Percentiles rank a stretch among this genome's conserved stretches.
Evolutionary conservation across 768 basidiomycete species (phyloP).

Genomic region (Cubamyces sp.): DNA sequence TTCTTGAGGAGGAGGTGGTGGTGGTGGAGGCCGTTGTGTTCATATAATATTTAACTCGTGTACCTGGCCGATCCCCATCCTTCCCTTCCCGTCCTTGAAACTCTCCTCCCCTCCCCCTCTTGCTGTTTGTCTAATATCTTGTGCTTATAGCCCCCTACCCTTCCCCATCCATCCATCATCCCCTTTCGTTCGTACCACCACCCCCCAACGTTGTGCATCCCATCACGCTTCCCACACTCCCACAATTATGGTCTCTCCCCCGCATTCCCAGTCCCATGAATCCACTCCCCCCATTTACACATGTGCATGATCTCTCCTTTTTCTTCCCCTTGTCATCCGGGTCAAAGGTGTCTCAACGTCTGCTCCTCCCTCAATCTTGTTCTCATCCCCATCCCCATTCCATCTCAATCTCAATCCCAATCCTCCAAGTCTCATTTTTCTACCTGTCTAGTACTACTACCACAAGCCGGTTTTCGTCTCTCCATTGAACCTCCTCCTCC

Average conservation of each 20-base stretch:
- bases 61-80: background rate
- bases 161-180: background rate
- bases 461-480: background rate
- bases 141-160: slow-evolving; percentile 5
- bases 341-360: background rate
- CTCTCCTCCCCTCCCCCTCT: background rate
- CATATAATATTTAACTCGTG: slow-evolving; percentile 3
- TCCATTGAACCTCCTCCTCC: background rate
- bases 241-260: background rate
- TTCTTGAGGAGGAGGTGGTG: background rate
- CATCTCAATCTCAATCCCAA: background rate
- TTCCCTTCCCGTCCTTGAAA: no score
- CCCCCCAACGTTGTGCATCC: background rate
- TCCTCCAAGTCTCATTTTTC: background rate
- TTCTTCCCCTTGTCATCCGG: background rate
- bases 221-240: background rate
- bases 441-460: background rate
- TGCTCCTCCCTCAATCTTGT: slow-evolving; percentile 1
- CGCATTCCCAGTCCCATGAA: background rate
- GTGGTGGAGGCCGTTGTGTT: slow-evolving; percentile 4
- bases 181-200: background rate
- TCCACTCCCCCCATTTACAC: slow-evolving; percentile 7
- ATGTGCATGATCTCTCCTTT: slow-evolving; percentile 8
- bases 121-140: slow-evolving; percentile 9
- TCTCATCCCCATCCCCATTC: background rate